These are phyloP conservation scores for Enterocytospora artemiae DNA, from an alignment of 371 early-diverging fungal species.

Conservation along the genomic window DNA sequence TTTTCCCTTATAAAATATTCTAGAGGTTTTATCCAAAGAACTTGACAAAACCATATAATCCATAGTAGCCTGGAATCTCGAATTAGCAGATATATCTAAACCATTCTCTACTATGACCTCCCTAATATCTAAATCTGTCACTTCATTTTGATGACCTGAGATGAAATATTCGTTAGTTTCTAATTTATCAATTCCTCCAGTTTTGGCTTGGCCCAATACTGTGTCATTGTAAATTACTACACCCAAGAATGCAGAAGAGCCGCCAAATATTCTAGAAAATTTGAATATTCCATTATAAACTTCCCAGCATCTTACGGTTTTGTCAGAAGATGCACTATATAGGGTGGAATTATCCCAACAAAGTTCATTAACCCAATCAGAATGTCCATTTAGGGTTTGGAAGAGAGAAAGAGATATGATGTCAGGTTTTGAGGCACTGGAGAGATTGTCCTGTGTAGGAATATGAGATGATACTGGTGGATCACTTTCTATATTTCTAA, in stretches of 20 bases:
- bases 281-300: conserved; percentile 2
- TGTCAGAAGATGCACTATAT: conserved; percentile 33
- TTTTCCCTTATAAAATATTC: conserved; percentile 42
- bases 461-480: too few relatives aligned
- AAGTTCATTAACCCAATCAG: conserved; percentile 39
- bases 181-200: conserved; percentile 38
- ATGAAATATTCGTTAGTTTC: conserved; percentile 14
- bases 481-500: too few relatives aligned
- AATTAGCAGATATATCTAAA: too few relatives aligned
- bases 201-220: conserved; percentile 29
- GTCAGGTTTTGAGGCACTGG: too few relatives aligned
- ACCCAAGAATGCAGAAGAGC: conserved; percentile 25
- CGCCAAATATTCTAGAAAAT: conserved; percentile 13
- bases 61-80: too few relatives aligned
- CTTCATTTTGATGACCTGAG: conserved; percentile 39
- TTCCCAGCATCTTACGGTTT: conserved; percentile 39
- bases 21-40: conserved; percentile 40
- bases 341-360: conserved; percentile 30
- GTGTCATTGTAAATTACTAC: conserved; percentile 5
- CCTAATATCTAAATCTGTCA: conserved; percentile 38
- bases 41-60: conserved; percentile 29
- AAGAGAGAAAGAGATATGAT: conserved; percentile 15
- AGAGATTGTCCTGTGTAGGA: too few relatives aligned
- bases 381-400: conserved; percentile 43
- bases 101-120: too few relatives aligned